Base-by-base conservation (phyloP, 1,284 basidiomycete genomes). In the Boletus hoseneyae region DNA sequence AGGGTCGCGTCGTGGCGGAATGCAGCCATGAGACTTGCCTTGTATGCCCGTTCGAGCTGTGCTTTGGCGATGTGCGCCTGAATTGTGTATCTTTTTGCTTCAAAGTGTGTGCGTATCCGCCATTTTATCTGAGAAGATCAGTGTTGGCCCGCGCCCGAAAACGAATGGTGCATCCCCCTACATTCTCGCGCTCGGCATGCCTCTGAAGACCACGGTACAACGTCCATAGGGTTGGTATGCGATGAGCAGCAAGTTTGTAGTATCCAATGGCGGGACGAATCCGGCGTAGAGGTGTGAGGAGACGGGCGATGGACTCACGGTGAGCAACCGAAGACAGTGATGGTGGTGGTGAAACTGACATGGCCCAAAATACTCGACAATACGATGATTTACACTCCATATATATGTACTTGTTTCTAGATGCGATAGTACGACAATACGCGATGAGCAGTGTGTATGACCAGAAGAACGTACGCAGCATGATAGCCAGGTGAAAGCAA, bases 171-270 rank as follows among this genome's bases (percentile, higher is more conserved):
- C 30, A 19, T 12, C 67, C 21, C 18, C 81, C 47, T 62, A 87
- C 86, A 58, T 81, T 71, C 25, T 78, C 73, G 19, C 73, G 71
- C 0, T 79, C 77, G 7, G 85, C 75, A 45, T 76, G 64, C 27
- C 74, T 73, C 39, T 90, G 63, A 6, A 94, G 72, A 7, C 81
- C 78, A 21, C 90, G 76, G 64, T 93, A 94, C 9, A 93, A 70
- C 0, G 74, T 64, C 82, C 84, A 83, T 63, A 86, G 66, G 0
- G 89, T 92, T 3, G 92, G 90, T 27, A 83, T 68, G 23, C 84
- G 80, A 65, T 95, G 93, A 0, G 80, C 81, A 0, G 75, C 71
- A 36, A 93, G 82, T 42, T 77, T 65, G 61, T 77, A 91, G 64
- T 93, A 91, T 6, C 87, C 82, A 4, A 79, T 73, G 13, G 74